Base-by-base conservation (phyloP, 2,329 filamentous ascomycete genomes). In the Phaeoacremonium minimum region DNA sequence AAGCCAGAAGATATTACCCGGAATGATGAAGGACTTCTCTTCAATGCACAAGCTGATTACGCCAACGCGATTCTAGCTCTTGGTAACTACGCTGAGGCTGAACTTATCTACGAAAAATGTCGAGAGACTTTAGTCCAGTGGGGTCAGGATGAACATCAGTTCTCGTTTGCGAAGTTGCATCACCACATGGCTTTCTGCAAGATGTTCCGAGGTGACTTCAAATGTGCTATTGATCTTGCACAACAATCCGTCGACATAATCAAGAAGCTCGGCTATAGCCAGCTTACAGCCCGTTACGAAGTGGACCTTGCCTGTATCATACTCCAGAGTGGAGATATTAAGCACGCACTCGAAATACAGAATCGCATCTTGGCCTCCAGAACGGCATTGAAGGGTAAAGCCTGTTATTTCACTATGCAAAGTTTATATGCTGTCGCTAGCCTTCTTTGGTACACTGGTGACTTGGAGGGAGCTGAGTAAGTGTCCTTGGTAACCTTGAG, bases 221-320 rank as follows among this genome's bases (percentile, higher is more conserved):
- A 14, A 3, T 32, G 33, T 18, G 41, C 45, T 16, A 39, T 43
- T 6, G 7, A 26, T n/a, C 39, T 46, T n/a, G 35, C 43, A 6
- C 14, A 41, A 36, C 41, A 33, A 19, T 37, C 41, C n/a, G 31
- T 46, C n/a, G 29, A 28, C 6, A 18, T 46, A 6, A 36, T 47
- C 28, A 32, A 32, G n/a, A 20, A 32, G 12, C 33, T 35, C 17
- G 36, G 33, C 3, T 31, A 38, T 17, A 33, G 14, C 11, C 26
- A 37, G 9, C 34, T 46, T 5, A 39, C 32, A 15, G 22, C 42
- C 11, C 37, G 41, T 7, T 47, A 38, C 30, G 37, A 44, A 30
- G 45, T 47, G 28, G 45, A 47, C 28, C 28, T 44, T 9, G 45
- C 45, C 8, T 44, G 43, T 26, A 41, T 47, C 16, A 30, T 46